Evolutionary conservation across 805 yeast species (phyloP), one percentile per base, ranked within the genome.

Genomic region (Candida koratica): DNA sequence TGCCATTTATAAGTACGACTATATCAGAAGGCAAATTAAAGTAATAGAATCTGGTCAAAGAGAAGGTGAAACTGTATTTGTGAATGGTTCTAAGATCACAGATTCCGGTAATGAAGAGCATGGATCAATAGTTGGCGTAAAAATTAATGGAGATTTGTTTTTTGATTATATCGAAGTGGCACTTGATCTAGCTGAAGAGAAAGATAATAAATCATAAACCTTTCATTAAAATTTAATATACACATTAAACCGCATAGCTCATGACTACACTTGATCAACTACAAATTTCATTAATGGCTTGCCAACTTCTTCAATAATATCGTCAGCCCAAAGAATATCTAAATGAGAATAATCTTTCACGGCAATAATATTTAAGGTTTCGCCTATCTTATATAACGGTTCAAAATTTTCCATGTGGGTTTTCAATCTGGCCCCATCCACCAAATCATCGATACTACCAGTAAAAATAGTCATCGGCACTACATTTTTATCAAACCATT

Each of bases 291-390:
- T n/a, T 31, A 44, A 20, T 5, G 38, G 35, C 33, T 56, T 58
- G 1, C 94, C 96, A 14, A 90, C 73, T 28, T 68, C 71, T 4
- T 75, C 77, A 17, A 75, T 67, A 1, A 80, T 79, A 52, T 85
- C 89, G 49, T 74, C 78, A 0, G 97, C 90, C 98, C 98, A 90
- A 10, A 89, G 64, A 1, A 88, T 95, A 58, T 90, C 98, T 35
- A 90, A 61, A 58, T 90, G 98, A 12, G 88, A 77, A 55, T 90
- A 90, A 7, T 69, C 72, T 0, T 75, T 73, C 5, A 90, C 42
- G 33, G 70, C 71, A 14, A 65, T 50, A 14, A 61, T 58, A 10
- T 56, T 44, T 56, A 73, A 43, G 56, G 64, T 50, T 22, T 43
- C 55, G 43, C 65, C 66, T 26, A 49, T 56, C 20, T 41, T 42